These are phyloP conservation scores for Spatholobus suberectus DNA, from an alignment of 306 rosid species.

Conservation along the genomic window DNA sequence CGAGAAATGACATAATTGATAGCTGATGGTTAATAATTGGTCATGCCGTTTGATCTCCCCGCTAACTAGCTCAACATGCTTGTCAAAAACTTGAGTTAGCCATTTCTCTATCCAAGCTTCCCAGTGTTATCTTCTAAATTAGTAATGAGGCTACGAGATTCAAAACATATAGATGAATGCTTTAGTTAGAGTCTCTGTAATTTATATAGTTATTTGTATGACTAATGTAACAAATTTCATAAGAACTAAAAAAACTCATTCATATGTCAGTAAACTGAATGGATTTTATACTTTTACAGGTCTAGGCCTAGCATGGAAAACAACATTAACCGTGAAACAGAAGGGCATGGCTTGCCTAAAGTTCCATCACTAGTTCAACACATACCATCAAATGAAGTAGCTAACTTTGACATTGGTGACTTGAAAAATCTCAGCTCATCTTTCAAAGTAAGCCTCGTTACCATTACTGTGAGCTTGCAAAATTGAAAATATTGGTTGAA, in stretches of 20 bases:
- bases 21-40: background rate
- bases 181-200: background rate
- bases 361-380: slow-evolving; percentile 57
- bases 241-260: background rate
- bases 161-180: background rate
- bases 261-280: background rate
- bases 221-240: background rate
- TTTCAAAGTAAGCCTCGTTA: slow-evolving; percentile 47
- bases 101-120: background rate
- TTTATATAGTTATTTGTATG: background rate
- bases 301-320: slow-evolving; percentile 45
- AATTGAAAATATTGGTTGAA: background rate
- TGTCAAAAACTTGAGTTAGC: background rate
- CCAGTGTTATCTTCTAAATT: background rate
- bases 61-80: background rate
- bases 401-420: slow-evolving; percentile 49
- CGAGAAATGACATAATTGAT: background rate
- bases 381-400: slow-evolving; percentile 56
- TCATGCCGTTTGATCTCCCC: background rate
- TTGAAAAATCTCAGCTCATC: slow-evolving; percentile 26
- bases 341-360: slow-evolving; percentile 39
- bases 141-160: background rate
- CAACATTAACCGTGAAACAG: slow-evolving; percentile 21
- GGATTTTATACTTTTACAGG: slow-evolving; percentile 22
- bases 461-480: background rate